A percentile compares a stretch with the other conserved stretches of the same genome.
phyloP scores from a whole-genome alignment of 83 land plant species.

The Diphasiastrum complanatum region DNA sequence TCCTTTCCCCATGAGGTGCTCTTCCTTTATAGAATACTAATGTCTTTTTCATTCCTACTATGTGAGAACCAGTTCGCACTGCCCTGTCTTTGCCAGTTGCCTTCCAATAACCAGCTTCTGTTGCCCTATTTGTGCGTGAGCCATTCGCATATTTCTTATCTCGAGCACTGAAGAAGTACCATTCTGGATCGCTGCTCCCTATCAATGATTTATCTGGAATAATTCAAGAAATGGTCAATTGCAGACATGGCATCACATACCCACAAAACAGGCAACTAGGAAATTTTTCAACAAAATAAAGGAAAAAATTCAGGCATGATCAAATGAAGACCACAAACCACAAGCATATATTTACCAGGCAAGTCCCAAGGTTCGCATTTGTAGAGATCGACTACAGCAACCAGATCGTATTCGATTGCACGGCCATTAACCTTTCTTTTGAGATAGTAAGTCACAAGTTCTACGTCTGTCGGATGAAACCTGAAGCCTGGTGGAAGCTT shows the following conservation, averaged over 20 bases:
- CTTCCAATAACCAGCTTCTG: conserved; percentile 24
- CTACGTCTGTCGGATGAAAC: conserved; percentile 24
- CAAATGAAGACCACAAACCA: background rate
- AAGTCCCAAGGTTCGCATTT: conserved; percentile 30
- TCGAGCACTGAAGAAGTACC: conserved; percentile 22
- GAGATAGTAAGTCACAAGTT: conserved; percentile 17
- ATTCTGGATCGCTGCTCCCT: conserved; percentile 10
- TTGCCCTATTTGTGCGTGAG: conserved; percentile 17
- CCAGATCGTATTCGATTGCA: conserved; percentile 4
- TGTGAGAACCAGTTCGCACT: background rate
- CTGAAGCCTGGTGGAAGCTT: conserved; percentile 20
- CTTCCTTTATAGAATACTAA: conserved; percentile 17
- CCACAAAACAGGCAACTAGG: background rate
- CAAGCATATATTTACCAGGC: conserved; percentile 25
- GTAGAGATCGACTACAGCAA: conserved; percentile 21
- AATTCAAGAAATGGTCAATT: background rate
- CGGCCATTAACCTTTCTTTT: conserved; percentile 8
- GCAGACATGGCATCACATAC: no score
- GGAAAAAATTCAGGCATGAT: background rate
- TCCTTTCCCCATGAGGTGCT: conserved; percentile 18
- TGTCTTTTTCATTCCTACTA: conserved; percentile 17
- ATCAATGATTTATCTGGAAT: conserved; percentile 9
- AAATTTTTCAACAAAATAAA: background rate
- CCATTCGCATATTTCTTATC: conserved; percentile 22
- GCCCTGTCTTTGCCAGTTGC: conserved; percentile 21